Base-by-base conservation (phyloP, 371 early-diverging fungal genomes). In the Rhizopus arrhizus region DNA sequence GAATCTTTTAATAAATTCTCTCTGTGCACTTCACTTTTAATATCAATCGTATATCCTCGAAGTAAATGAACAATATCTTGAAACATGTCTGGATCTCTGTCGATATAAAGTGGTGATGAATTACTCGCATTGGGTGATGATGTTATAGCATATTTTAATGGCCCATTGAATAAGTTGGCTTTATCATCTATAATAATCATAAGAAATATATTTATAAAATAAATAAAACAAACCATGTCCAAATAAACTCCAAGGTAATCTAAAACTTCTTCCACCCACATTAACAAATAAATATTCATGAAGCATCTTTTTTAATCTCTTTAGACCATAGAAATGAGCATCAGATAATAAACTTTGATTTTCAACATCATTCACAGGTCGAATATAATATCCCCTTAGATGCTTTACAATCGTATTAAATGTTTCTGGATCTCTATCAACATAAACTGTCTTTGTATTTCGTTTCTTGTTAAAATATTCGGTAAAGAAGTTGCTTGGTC, bases 11-110 rank as follows among this genome's bases (percentile, higher is more conserved):
- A 64, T 31, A 87, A 55, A 52, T 87, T 87, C 47, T 73, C 75
- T 51, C 85, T 75, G 55, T 87, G 87, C n/a, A 78, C 69, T 58
- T 81, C 85, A 60, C 85, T 84, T 41, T 77, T 72, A 57, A 87
- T 80, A 35, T 71, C 68, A 38, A 87, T 76, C 1, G 82, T 81
- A 46, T 87, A 87, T 9, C 87, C 87, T 43, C 82, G 81, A 7
- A 87, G 66, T 69, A 84, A 82, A 10, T 70, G 69, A n/a, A 87
- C 48, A 46, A 87, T 81, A 15, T 85, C 86, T 43, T 67, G 72
- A 75, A 87, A 87, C 6, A 80, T 73, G 33, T 87, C 85, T 2
- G 87, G 86, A 34, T 81, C 80, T 50, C 84, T 74, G 56, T 84
- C 82, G 63, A 87, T 79, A 48, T 77, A 85, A 7, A 78, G 59